phyloP scores from a whole-genome alignment of 768 basidiomycete species.

The Lentinula edodes region DNA sequence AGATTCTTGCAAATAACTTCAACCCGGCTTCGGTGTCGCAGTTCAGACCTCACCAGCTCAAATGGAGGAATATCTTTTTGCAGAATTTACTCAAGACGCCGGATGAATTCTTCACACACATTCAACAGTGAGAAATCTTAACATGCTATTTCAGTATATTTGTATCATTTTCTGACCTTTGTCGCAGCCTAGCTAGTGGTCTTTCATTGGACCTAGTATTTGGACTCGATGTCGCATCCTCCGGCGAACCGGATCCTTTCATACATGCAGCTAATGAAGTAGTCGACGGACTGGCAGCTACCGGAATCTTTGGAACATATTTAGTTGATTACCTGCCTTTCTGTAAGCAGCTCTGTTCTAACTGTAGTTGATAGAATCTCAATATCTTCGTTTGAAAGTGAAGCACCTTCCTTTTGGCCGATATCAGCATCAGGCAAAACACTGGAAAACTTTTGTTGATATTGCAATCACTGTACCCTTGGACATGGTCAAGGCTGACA shows the following conservation, averaged over 20 bases:
- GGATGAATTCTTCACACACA: conserved; percentile 11
- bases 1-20: conserved; percentile 12
- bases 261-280: conserved; percentile 14
- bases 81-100: conserved; percentile 10
- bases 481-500: background rate
- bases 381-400: background rate
- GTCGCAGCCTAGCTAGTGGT: conserved; percentile 12
- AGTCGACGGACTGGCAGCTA: conserved; percentile 10
- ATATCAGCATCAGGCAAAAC: conserved; percentile 1
- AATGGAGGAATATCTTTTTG: conserved; percentile 14
- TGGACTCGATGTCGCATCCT: conserved; percentile 15
- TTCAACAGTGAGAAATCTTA: conserved; percentile 11
- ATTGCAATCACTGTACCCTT: conserved; percentile 8
- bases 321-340: conserved; percentile 17
- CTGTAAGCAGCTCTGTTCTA: background rate
- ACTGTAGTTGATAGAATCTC: background rate
- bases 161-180: background rate
- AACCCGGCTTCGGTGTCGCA: conserved; percentile 6
- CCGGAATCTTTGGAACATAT: conserved; percentile 14
- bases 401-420: background rate
- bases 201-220: conserved; percentile 12
- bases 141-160: background rate
- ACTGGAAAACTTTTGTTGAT: conserved; percentile 3
- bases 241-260: conserved; percentile 14
- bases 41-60: conserved; percentile 7